Evolutionary conservation across 371 early-diverging fungal genomes (phyloP).

Genomic region (Rhizopus microsporus): DNA sequence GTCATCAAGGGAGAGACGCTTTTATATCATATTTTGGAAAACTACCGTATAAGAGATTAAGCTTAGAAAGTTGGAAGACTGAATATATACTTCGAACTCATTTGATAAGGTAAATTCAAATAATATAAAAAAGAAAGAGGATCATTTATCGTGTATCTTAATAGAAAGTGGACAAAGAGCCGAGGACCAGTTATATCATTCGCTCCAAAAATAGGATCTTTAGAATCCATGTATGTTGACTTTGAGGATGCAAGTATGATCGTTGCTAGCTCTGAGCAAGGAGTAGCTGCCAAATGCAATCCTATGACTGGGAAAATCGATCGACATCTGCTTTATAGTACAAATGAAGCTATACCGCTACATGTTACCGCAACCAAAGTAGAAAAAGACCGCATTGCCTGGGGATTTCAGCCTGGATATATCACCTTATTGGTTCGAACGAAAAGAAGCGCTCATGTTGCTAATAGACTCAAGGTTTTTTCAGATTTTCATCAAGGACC

Average conservation of each 20-base stretch:
- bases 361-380: slow-evolving; percentile 33
- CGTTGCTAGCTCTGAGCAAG: slow-evolving; percentile 41
- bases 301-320: slow-evolving; percentile 48
- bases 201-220: slow-evolving; percentile 43
- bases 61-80: slow-evolving; percentile 49
- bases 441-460: slow-evolving; percentile 20
- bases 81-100: slow-evolving; percentile 53
- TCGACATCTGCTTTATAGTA: slow-evolving; percentile 40
- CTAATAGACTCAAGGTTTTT: slow-evolving; percentile 37
- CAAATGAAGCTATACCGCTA: slow-evolving; percentile 31
- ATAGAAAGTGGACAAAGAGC: slow-evolving; percentile 52
- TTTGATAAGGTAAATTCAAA: slow-evolving; percentile 38
- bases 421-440: slow-evolving; percentile 38
- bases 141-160: not conserved
- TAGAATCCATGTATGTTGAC: slow-evolving; percentile 42
- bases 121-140: not conserved
- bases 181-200: slow-evolving; percentile 44
- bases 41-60: slow-evolving; percentile 42
- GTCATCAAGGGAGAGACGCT: slow-evolving; percentile 45
- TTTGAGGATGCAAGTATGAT: slow-evolving; percentile 41
- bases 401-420: slow-evolving; percentile 46
- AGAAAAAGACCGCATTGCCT: slow-evolving; percentile 48
- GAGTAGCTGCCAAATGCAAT: slow-evolving; percentile 45
- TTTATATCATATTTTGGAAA: slow-evolving; percentile 50
- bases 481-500: slow-evolving; percentile 45